Evolutionary conservation across 2,329 filamentous ascomycete genomes (phyloP).

Genomic region (Exophiala aquamarina): DNA sequence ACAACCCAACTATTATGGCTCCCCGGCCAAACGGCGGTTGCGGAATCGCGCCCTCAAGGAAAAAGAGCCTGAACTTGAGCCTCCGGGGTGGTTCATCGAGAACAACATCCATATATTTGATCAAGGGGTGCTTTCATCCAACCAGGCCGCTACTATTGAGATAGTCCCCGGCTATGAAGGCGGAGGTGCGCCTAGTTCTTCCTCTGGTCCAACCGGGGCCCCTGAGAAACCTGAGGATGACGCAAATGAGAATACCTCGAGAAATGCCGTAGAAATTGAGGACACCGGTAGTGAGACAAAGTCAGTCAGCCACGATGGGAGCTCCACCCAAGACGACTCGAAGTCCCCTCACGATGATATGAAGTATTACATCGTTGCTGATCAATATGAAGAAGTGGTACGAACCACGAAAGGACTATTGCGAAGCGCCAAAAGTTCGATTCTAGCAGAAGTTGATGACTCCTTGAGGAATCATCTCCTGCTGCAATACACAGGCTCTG

Average conservation of each 20-base stretch:
- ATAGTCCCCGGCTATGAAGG: slow-evolving; percentile 14
- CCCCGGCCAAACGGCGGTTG: slow-evolving; percentile 19
- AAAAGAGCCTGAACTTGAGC: slow-evolving; percentile 3
- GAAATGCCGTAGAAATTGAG: not conserved
- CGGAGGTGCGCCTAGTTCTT: not conserved
- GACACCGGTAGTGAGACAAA: too few species aligned
- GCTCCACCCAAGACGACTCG: too few species aligned
- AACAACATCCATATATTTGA: slow-evolving; percentile 20
- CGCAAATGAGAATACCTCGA: not conserved
- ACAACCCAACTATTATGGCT: slow-evolving; percentile 18
- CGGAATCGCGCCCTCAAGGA: slow-evolving; percentile 18
- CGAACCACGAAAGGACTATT: slow-evolving; percentile 26
- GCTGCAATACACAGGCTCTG: slow-evolving; percentile 59
- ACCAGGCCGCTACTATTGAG: slow-evolving; percentile 13
- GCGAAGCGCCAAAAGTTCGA: slow-evolving; percentile 28
- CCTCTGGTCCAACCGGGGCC: not conserved
- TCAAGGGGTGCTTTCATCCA: slow-evolving; percentile 5
- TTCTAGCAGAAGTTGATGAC: slow-evolving; percentile 41
- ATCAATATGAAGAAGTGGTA: slow-evolving; percentile 25
- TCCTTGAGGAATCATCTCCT: slow-evolving; percentile 57
- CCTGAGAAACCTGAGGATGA: not conserved
- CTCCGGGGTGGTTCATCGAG: slow-evolving; percentile 24
- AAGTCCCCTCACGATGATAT: not conserved
- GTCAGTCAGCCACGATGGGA: too few species aligned
- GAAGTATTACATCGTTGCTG: slow-evolving; percentile 23